These are phyloP conservation scores for Dryas drummondii DNA, from an alignment of 306 rosid species.

Conservation along the genomic window DNA sequence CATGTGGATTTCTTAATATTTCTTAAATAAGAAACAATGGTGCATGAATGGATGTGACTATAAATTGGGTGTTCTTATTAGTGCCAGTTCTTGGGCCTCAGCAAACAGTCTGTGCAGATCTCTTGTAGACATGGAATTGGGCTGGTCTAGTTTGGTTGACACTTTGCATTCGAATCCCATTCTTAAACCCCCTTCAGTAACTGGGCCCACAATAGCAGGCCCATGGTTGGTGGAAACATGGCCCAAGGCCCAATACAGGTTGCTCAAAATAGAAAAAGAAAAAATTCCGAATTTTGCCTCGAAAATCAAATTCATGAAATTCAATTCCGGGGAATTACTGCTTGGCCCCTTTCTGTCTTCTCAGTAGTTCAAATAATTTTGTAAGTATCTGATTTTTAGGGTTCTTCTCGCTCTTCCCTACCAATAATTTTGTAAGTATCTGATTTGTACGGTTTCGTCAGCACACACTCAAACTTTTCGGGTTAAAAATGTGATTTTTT, in stretches of 20 bases:
- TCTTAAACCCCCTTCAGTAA: no score
- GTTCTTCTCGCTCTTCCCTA: neutral
- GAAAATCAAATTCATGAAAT: neutral
- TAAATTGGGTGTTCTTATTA: neutral
- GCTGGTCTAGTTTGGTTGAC: no score
- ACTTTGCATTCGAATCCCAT: no score
- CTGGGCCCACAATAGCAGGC: no score
- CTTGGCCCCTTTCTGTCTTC: neutral
- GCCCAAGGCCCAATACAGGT: neutral
- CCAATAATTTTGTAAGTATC: neutral
- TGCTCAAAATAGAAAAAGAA: neutral
- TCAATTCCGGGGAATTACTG: neutral
- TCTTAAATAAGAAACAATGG: neutral
- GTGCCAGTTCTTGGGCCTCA: neutral
- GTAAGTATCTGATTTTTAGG: neutral
- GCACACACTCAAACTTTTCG: neutral
- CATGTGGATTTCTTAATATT: neutral
- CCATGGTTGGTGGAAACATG: neutral
- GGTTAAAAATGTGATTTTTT: neutral
- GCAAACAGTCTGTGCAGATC: neutral
- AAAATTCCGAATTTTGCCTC: neutral
- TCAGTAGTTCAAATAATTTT: neutral
- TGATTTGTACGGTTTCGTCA: neutral
- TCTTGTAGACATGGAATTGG: neutral
- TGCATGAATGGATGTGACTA: slow-evolving; percentile 7